Conservation (phyloP, 257 asterid genomes). For the Nicotiana benthamiana region DNA sequence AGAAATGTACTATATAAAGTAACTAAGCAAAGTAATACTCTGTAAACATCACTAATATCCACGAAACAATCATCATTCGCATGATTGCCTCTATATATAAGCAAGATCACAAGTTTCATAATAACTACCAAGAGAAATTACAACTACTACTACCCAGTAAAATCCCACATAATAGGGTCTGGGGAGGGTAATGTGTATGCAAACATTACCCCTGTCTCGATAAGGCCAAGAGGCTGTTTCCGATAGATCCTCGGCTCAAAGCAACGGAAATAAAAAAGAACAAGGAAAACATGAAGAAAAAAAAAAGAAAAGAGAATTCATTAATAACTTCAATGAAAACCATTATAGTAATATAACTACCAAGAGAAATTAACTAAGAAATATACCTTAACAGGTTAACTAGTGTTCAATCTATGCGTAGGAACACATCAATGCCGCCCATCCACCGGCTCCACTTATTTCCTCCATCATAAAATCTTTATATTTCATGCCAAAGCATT, state of each 20-base stretch:
- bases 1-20: neutral
- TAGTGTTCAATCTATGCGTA: too few relatives aligned
- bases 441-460: neutral
- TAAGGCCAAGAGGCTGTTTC: too few relatives aligned
- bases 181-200: too few relatives aligned
- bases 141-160: too few relatives aligned
- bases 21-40: neutral
- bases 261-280: too few relatives aligned
- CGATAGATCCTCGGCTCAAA: too few relatives aligned
- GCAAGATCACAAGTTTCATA: neutral
- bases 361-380: neutral
- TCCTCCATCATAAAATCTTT: conserved; percentile 1
- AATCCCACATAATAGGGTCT: too few relatives aligned
- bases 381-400: neutral
- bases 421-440: neutral
- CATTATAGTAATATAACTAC: too few relatives aligned
- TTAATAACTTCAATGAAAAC: too few relatives aligned
- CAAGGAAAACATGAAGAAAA: too few relatives aligned
- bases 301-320: too few relatives aligned
- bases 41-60: neutral
- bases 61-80: neutral
- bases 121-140: neutral
- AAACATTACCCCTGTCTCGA: too few relatives aligned
- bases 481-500: neutral
- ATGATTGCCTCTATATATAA: neutral